Base-by-base conservation (phyloP, 139 green algal species). In the Chlorella ohadii region DNA sequence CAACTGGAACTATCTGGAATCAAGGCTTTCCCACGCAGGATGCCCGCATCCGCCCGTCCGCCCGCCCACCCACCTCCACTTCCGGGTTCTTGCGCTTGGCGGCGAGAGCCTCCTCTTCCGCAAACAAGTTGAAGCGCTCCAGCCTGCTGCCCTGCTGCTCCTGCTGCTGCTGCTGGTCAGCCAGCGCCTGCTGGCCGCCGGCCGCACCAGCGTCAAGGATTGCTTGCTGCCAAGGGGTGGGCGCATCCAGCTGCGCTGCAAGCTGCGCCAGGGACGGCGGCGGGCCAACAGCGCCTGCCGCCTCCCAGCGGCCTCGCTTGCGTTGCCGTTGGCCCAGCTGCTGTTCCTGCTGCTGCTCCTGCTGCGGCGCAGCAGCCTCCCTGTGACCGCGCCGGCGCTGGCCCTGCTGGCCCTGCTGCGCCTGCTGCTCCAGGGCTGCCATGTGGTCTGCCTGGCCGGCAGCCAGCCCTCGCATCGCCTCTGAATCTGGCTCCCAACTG, bases 71-170 rank as follows among this genome's bases (percentile, higher is more conserved):
- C 31, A 93, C 89, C 89, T 91, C 78, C 1, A 85, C 85, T 47
- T 96, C 91, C 22, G 90, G 90, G 75, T 93, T 85, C 20, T 87
- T 82, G 17, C 55, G 67, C 34, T 73, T 63, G 63, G 34, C 38
- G 4, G 66, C 65, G 57, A 28, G 13, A 12, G 72, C 75, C 64
- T 92, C 90, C 59, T 89, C 85, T 20, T 90, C 87, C 7, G 79
- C 81, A 81, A 88, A 88, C 61, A 93, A 82, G 59, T 91, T 93
- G 81, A 96, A 92, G 79, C 95, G 93, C 67, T 93, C 79, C 33
- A 86, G 67, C 22, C 66, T 67, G 71, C n/a, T 28, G 6, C 33
- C 61, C 68, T 82, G 23, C 19, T 27, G 27, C 57, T 39, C 12
- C 38, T 68, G 38, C 27, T 47, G 27, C 83, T 61, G 12, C 75